phyloP scores from a whole-genome alignment of 2,329 filamentous ascomycete genomes.

The Aspergillus caelatus region DNA sequence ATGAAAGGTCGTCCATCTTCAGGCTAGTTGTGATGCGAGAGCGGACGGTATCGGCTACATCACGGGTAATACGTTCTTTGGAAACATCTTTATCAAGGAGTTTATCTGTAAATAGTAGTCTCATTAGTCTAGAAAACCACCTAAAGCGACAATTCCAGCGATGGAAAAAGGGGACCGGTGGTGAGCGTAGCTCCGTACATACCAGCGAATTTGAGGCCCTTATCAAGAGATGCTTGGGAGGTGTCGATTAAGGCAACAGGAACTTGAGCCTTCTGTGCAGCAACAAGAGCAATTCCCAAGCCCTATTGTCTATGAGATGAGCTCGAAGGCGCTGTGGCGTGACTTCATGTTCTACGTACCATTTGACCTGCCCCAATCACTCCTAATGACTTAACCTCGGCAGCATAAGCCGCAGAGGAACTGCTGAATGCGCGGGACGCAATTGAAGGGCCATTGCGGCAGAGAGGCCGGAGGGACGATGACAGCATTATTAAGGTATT shows the following conservation, averaged over 20 bases:
- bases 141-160: background rate
- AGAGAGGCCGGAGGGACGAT: conserved; percentile 35
- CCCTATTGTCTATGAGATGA: conserved; percentile 61
- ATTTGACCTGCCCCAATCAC: conserved; percentile 96
- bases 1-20: conserved; percentile 73
- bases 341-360: conserved; percentile 57
- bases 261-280: conserved; percentile 78
- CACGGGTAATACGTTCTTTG: conserved; percentile 82
- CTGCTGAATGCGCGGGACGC: conserved; percentile 68
- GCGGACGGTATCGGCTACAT: conserved; percentile 74
- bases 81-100: conserved; percentile 89
- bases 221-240: conserved; percentile 81
- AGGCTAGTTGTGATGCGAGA: conserved; percentile 71
- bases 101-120: conserved; percentile 66
- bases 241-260: conserved; percentile 85
- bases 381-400: conserved; percentile 82
- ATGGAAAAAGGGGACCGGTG: background rate
- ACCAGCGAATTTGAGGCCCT: conserved; percentile 88
- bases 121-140: background rate
- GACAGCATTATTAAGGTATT: conserved; percentile 35
- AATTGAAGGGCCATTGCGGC: conserved; percentile 38
- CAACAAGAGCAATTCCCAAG: conserved; percentile 92
- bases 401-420: conserved; percentile 61
- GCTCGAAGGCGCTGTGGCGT: background rate
- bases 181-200: conserved; percentile 25